Conservation (phyloP, 148 eudicot genomes). For the Camellia granthamiana region DNA sequence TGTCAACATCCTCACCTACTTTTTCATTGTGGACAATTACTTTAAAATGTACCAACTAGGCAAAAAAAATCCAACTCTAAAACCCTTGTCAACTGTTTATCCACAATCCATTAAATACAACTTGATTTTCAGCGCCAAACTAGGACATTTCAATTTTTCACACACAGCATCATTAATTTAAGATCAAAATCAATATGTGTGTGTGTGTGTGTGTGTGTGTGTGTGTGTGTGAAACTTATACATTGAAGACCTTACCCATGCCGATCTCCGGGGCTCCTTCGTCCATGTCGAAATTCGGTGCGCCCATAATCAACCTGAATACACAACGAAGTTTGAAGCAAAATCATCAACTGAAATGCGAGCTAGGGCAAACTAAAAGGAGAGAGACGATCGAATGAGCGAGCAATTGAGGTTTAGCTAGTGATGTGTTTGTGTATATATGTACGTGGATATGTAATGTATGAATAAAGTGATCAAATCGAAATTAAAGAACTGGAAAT, state of each 20-base stretch:
- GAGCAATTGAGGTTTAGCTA: too few species aligned
- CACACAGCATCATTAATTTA: too few species aligned
- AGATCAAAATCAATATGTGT: too few species aligned
- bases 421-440: too few species aligned
- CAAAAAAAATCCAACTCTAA: neutral
- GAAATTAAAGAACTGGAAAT: too few species aligned
- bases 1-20: neutral
- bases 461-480: too few species aligned
- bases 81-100: neutral
- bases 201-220: too few species aligned
- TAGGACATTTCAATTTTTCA: too few species aligned
- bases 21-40: neutral
- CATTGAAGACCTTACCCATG: slow-evolving; percentile 65
- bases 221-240: neutral
- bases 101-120: neutral
- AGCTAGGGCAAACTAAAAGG: too few species aligned
- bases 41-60: neutral
- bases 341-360: neutral
- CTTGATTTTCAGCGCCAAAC: neutral
- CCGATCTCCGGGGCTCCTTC: slow-evolving; percentile 91
- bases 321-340: slow-evolving; percentile 1
- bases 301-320: slow-evolving; percentile 59
- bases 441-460: too few species aligned
- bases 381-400: too few species aligned
- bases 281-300: slow-evolving; percentile 52